Evolutionary conservation across 2,329 filamentous ascomycete species (phyloP), one percentile per base, ranked within the genome.

Genomic region (Penicillium sclerotigenum): DNA sequence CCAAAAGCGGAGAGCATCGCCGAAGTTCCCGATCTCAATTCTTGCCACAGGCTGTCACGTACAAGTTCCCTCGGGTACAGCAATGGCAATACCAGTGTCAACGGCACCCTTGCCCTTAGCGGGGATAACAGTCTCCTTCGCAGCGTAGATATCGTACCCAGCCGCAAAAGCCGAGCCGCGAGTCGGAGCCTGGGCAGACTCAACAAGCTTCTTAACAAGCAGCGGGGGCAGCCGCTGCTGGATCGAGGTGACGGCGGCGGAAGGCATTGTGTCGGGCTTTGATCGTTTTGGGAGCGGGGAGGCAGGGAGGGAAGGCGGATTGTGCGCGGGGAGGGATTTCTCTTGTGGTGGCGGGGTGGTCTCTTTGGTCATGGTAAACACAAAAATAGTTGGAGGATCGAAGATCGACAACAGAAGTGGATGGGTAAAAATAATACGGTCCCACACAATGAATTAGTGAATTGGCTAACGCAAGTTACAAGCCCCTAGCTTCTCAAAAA

Each of bases 1-100:
- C 26, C 8, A 22, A 26, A 50, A 31, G 47, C 18, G 24, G 10
- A n/a, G 4, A 18, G 1, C 20, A n/a, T 31, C 38, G 29, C 28
- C 22, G 47, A 29, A 34, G 6, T 38, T 20, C 26, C 24, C 24
- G 41, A 46, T 13, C 14, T 22, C 24, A 46, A 52, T 18, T 2
- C 10, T n/a, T 24, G 31, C 29, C 11, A 18, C 22, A 37, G 26
- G 18, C 18, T 52, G 18, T 16, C 34, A 78, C 88, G 59, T 81
- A 95, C 90, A 97, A 13, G 92, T 97, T 50, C 90, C 91, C 5
- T 85, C 88, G 0, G 94, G 94, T 47, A 97, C 89, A 26, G 91
- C 90, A 77, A 99, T 93, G 65, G 87, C 86, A 61, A 99, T 88
- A 67, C 94, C 93, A 0, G 94, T 97, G 67, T 92, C 89, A 36